Conservation (phyloP, 2,329 filamentous ascomycete species). For the Colletotrichum cuscutae region DNA sequence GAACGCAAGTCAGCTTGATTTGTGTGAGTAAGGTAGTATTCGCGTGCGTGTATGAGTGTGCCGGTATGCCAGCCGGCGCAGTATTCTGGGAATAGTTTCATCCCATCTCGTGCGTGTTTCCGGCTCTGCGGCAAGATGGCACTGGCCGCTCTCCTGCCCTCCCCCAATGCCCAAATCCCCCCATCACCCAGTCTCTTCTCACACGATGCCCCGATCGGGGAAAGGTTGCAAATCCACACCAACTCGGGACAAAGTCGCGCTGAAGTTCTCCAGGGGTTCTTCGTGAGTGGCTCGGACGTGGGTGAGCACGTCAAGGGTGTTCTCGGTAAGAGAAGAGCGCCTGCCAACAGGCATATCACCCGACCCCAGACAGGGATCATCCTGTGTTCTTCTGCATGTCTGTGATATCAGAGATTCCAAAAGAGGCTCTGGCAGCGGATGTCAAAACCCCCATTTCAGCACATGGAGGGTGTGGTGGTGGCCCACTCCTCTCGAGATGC, state of each 20-base stretch:
- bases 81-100: slow-evolving; percentile 23
- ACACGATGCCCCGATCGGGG: neutral
- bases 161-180: neutral
- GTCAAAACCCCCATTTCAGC: neutral
- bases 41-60: neutral
- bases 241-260: slow-evolving; percentile 16
- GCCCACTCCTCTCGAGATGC: slow-evolving; percentile 2
- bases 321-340: neutral
- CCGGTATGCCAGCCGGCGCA: neutral
- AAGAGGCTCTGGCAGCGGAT: neutral
- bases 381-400: neutral
- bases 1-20: neutral
- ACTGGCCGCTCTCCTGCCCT: slow-evolving; percentile 11
- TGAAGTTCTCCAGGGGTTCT: neutral
- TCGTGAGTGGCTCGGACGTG: slow-evolving; percentile 9
- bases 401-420: neutral
- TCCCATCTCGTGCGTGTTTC: slow-evolving; percentile 32
- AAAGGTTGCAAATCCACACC: slow-evolving; percentile 6
- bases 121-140: slow-evolving; percentile 13
- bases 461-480: slow-evolving; percentile 1
- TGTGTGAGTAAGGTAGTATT: neutral
- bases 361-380: neutral
- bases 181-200: slow-evolving; percentile 7
- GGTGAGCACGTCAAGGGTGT: neutral
- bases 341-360: neutral